Evolutionary conservation across 2,329 filamentous ascomycete species (phyloP), one percentile per base, ranked within the genome.

Genomic region (Aspergillus candidus): DNA sequence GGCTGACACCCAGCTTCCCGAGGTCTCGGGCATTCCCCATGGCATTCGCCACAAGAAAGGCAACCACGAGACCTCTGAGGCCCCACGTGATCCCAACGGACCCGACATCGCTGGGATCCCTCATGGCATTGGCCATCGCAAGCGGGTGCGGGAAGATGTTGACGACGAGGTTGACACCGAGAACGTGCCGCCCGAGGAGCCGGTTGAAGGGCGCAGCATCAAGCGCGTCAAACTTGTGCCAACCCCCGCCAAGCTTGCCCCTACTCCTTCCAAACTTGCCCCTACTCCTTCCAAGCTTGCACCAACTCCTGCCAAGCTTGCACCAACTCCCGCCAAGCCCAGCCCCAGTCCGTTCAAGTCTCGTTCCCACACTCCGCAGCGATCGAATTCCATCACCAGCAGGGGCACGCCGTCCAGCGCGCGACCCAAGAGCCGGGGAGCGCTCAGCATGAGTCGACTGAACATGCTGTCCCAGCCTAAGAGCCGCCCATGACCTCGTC

Each of bases 391-490:
- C 4, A 44, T 40, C 15, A 46, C 45, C 17, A 51, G 53, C 13
- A 40, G 45, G 4, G 53, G 57, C 13, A 64, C 63, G 31, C 61
- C 62, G 11, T 56, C 55, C 11, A 65, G 60, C 36, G 54, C 57
- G 13, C 58, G 53, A 31, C 46, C 59, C 38, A 67, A 56, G 44
- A 53, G 44, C 18, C 60, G 55, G 14, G 53, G 57, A 13, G 57
- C 63, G 13, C 57, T 74, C 40, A 74, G 66, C 43, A 55, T 73
- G 52, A 72, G 68, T 47, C 68, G 72, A 22, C 55, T 75, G 54
- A 72, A 74, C 47, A 66, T 73, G 65, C 62, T 75, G 30, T 60
- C 70, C 12, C 67, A 67, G 45, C 72, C 72, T 2, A 75, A 73
- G 58, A 53, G 61, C 32, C 66, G 66, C 22, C 44, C 55, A 46